Percentiles rank a stretch among this genome's conserved stretches.
These are phyloP conservation scores for Gracilaria gracilis DNA, from an alignment of 23 red algal genomes.

Conservation along the genomic window DNA sequence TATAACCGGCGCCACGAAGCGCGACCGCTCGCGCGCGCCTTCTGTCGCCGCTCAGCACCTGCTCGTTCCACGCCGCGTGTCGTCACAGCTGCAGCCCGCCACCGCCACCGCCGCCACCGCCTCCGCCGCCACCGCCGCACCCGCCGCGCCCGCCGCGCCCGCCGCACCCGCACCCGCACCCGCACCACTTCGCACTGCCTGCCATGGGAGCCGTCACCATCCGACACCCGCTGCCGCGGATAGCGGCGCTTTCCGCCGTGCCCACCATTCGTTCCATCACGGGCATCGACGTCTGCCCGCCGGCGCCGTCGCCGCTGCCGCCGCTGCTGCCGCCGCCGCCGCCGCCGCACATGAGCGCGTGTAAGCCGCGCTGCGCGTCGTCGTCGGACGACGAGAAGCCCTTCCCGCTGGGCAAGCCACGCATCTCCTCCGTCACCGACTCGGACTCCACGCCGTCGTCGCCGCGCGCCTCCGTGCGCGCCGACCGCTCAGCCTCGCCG, in stretches of 20 bases:
- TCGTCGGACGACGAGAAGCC: conserved; percentile 34
- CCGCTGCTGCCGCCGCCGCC: not conserved
- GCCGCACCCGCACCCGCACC: too few species aligned
- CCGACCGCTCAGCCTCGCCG: conserved; percentile 1
- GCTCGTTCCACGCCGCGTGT: not conserved
- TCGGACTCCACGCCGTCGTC: not conserved
- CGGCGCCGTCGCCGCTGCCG: not conserved
- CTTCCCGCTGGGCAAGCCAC: conserved; percentile 18
- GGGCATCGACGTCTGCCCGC: conserved; percentile 32
- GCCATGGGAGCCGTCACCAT: conserved; percentile 1
- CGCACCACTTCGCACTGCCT: not conserved
- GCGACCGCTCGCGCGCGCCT: not conserved
- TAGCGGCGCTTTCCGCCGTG: not conserved
- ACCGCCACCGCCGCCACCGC: not conserved
- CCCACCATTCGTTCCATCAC: conserved; percentile 53
- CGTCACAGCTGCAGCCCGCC: not conserved
- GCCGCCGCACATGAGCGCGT: not conserved
- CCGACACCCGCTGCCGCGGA: not conserved
- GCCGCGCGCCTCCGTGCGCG: not conserved
- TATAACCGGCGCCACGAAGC: too few species aligned
- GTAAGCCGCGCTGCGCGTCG: not conserved
- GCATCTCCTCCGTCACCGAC: conserved; percentile 61
- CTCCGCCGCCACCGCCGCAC: not conserved
- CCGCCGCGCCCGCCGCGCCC: not conserved
- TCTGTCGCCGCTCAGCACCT: not conserved